Base-by-base conservation (phyloP, 148 eudicot species). In the Chenopodium album region DNA sequence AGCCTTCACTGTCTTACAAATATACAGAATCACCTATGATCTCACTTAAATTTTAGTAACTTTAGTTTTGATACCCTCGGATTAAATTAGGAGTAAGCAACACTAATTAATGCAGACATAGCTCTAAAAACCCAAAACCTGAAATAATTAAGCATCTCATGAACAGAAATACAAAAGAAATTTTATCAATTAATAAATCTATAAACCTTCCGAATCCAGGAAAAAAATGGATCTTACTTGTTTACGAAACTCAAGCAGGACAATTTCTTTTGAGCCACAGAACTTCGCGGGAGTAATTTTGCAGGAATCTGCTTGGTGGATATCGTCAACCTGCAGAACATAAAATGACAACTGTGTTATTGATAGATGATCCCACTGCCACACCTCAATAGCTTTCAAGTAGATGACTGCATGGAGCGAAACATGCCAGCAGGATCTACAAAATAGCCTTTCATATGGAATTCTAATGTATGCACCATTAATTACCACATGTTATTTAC, bases 241-340 rank as follows among this genome's bases (percentile, higher is more conserved):
- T 86, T 92, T 89, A 31, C 93, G 91, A 76, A 88, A 84, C 82
- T 91, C 87, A 76, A 95, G 93, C 1, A 93, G 91, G 32, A 93
- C 96, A 79, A 93, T 88, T 88, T 95, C 98, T 85, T 95, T 93
- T 67, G 96, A 89, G 11, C 98, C 98, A 87, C 80, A 93, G 80
- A 95, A 95, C 82, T 95, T 95, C 1, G 93, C 93, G 28, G 98
- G 98, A 72, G 90, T 92, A 48, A 95, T 87, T 87, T 95, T 95
- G 87, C 98, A 95, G 14, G 88, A 86, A 88, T 92, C 92, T 83
- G 98, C 96, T 71, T 79, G 88, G 82, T 83, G 89, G 87, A 93
- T 91, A 73, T 91, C 93, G 82, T 89, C 84, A 80, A 90, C 96
- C 97, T 95, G 91, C 81, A 87, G 86, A 66, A 73, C 32, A 47